These are phyloP conservation scores for Aureobasidium musti DNA, from an alignment of 2,329 filamentous ascomycete genomes.

Conservation along the genomic window DNA sequence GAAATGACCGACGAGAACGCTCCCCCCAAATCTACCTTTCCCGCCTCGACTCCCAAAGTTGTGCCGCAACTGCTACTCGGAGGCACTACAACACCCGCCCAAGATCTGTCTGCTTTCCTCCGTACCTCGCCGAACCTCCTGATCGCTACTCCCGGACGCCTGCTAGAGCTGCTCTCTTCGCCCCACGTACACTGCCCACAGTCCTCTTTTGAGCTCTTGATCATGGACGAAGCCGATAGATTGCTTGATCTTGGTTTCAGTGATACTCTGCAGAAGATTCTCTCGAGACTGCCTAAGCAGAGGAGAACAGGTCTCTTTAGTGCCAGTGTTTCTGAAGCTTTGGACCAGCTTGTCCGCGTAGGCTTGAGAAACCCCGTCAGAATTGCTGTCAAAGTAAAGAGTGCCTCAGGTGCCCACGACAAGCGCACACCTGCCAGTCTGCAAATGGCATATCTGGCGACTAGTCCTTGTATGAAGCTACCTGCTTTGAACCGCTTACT, in stretches of 20 bases:
- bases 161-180: slow-evolving; percentile 83
- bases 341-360: slow-evolving; percentile 88
- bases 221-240: slow-evolving; percentile 92
- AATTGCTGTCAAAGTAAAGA: slow-evolving; percentile 89
- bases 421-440: slow-evolving; percentile 87
- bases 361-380: slow-evolving; percentile 93
- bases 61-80: slow-evolving; percentile 88
- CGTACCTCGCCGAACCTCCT: slow-evolving; percentile 83
- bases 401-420: slow-evolving; percentile 71
- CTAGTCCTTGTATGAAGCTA: slow-evolving; percentile 76
- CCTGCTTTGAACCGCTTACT: slow-evolving; percentile 72
- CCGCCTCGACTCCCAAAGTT: slow-evolving; percentile 57
- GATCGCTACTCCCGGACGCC: slow-evolving; percentile 84
- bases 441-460: slow-evolving; percentile 83
- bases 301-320: slow-evolving; percentile 91
- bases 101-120: slow-evolving; percentile 84
- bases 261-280: slow-evolving; percentile 81
- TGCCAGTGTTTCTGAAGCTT: slow-evolving; percentile 92
- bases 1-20: slow-evolving; percentile 44
- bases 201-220: slow-evolving; percentile 85
- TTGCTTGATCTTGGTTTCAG: slow-evolving; percentile 93
- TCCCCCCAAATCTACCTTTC: slow-evolving; percentile 44
- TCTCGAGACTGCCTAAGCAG: slow-evolving; percentile 85
- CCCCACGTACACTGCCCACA: slow-evolving; percentile 85
- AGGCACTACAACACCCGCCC: slow-evolving; percentile 75